Conservation (phyloP, 2,329 filamentous ascomycete genomes). For the Epichloe elymi region DNA sequence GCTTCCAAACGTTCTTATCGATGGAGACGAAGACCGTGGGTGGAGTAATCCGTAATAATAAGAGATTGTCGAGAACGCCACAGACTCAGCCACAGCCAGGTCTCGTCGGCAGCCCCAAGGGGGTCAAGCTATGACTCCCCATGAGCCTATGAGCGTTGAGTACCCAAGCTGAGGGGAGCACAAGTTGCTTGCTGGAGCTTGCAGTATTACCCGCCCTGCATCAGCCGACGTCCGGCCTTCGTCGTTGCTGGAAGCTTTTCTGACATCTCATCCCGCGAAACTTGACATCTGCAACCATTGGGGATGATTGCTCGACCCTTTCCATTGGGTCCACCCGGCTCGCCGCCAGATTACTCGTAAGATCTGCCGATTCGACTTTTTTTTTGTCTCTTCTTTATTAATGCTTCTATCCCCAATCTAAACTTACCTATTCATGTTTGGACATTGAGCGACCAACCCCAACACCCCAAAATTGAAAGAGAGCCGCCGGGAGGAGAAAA, state of each 20-base stretch:
- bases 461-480: neutral
- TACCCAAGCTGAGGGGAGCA: too few relatives aligned
- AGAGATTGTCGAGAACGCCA: neutral
- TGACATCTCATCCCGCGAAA: neutral
- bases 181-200: neutral
- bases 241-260: neutral
- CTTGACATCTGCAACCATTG: constrained; percentile 1
- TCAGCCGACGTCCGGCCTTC: neutral
- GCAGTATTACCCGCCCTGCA: neutral
- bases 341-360: neutral
- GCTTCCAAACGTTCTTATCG: neutral
- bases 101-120: neutral
- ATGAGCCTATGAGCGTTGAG: too few relatives aligned
- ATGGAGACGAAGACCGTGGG: neutral
- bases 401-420: neutral
- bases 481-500: neutral
- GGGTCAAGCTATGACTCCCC: too few relatives aligned
- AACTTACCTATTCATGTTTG: neutral
- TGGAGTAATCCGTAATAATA: too few relatives aligned
- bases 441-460: neutral
- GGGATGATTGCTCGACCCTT: constrained; percentile 4
- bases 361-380: neutral
- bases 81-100: neutral
- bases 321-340: constrained; percentile 2
- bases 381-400: neutral